A percentile compares a stretch with the other conserved stretches of the same genome.
phyloP scores from a whole-genome alignment of 495 filamentous ascomycete genomes.

The Aspergillus incahuasiensis region DNA sequence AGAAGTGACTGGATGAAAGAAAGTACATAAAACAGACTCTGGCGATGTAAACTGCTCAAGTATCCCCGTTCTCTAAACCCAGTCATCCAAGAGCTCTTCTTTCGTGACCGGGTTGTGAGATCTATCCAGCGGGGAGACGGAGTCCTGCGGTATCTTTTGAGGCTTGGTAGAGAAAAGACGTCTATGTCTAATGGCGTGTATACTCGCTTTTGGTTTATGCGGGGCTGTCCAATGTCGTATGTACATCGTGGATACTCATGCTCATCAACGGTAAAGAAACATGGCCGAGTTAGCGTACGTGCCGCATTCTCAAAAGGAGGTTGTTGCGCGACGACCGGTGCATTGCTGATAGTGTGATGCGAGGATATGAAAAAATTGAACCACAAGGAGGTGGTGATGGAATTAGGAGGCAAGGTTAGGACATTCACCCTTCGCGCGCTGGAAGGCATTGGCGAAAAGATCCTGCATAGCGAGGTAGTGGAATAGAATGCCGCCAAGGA shows the following conservation, averaged over 20 bases:
- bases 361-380: background rate
- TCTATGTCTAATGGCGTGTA: background rate
- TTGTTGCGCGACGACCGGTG: background rate
- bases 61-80: background rate
- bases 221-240: background rate
- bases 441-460: conserved; percentile 84
- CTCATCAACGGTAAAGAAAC: background rate
- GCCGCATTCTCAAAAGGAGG: too few relatives aligned
- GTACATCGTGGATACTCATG: background rate
- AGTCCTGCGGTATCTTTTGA: background rate
- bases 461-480: conserved; percentile 96
- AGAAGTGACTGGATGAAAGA: background rate
- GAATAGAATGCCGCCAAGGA: conserved; percentile 92
- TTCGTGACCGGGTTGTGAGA: background rate
- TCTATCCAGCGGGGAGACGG: background rate
- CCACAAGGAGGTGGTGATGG: background rate
- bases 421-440: conserved; percentile 57
- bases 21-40: background rate
- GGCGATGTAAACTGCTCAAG: background rate
- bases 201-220: background rate
- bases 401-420: conserved; percentile 28
- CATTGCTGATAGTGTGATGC: background rate
- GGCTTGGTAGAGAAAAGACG: background rate
- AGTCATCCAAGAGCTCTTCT: background rate
- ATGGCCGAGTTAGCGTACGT: background rate